phyloP scores from a whole-genome alignment of 441 rosid genomes.

The Corymbia calophylla region DNA sequence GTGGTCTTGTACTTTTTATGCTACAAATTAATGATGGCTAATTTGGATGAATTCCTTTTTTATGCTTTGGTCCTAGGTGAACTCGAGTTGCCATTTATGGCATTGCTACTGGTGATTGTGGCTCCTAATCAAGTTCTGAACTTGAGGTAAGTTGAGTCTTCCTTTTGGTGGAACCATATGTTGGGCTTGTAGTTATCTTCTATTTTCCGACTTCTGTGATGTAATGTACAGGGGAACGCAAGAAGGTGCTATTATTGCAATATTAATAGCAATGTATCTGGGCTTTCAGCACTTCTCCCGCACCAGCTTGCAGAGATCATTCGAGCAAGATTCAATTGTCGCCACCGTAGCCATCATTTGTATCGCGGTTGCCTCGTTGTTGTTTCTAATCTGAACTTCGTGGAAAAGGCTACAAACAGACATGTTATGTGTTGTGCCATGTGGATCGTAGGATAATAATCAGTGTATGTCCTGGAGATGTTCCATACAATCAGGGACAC shows the following conservation, averaged over 20 bases:
- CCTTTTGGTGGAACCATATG: neutral
- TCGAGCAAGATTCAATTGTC: slow-evolving; percentile 70
- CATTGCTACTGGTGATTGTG: slow-evolving; percentile 63
- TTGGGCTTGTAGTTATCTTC: neutral
- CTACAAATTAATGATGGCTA: neutral
- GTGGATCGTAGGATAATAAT: neutral
- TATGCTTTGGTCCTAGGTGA: slow-evolving; percentile 43
- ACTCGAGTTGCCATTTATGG: slow-evolving; percentile 80
- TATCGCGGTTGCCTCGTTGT: slow-evolving; percentile 37
- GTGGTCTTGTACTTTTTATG: neutral
- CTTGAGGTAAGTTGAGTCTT: slow-evolving; percentile 41
- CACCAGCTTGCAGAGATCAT: slow-evolving; percentile 63
- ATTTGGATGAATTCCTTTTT: neutral
- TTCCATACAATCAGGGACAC: neutral
- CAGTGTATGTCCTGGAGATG: neutral
- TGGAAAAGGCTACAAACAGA: neutral
- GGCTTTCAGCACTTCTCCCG: slow-evolving; percentile 90
- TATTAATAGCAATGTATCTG: slow-evolving; percentile 58
- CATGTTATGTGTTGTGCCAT: neutral
- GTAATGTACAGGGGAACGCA: slow-evolving; percentile 52
- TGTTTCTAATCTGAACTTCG: slow-evolving; percentile 46
- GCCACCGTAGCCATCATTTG: slow-evolving; percentile 67
- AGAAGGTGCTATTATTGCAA: slow-evolving; percentile 50
- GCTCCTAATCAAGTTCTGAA: slow-evolving; percentile 63
- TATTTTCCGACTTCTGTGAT: neutral